These are phyloP conservation scores for Pelargonium australe DNA, from an alignment of 441 rosid genomes.

Conservation along the genomic window DNA sequence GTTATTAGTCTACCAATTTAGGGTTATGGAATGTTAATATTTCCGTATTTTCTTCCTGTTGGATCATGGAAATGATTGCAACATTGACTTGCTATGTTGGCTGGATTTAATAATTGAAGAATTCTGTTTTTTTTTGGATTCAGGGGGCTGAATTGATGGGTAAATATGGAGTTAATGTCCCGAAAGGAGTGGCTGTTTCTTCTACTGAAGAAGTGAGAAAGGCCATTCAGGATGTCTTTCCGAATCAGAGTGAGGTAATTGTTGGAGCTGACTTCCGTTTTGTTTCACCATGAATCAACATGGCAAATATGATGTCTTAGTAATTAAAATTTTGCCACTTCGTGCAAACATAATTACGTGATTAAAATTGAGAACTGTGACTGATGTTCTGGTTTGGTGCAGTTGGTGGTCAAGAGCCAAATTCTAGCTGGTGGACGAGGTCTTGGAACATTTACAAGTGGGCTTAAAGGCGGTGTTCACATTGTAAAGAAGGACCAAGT, in stretches of 20 bases:
- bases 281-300: not conserved
- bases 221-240: slow-evolving; percentile 53
- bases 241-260: slow-evolving; percentile 62
- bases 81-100: too few species aligned
- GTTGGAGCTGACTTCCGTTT: not conserved
- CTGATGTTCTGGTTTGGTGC: slow-evolving; percentile 23
- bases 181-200: slow-evolving; percentile 77
- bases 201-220: slow-evolving; percentile 60
- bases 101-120: slow-evolving; percentile 5
- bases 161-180: slow-evolving; percentile 82
- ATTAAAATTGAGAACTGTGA: not conserved
- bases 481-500: slow-evolving; percentile 68
- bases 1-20: too few species aligned
- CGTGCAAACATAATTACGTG: not conserved
- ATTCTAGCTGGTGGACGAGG: slow-evolving; percentile 98
- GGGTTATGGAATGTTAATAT: too few species aligned
- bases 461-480: slow-evolving; percentile 94
- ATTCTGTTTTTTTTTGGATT: slow-evolving; percentile 4
- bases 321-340: not conserved
- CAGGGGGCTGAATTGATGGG: slow-evolving; percentile 96
- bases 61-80: too few species aligned
- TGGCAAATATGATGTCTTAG: too few species aligned
- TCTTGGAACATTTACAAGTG: slow-evolving; percentile 76
- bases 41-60: too few species aligned
- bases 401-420: slow-evolving; percentile 95